Conservation (phyloP, 2,329 filamentous ascomycete genomes). For the Pseudocercospora musae region DNA sequence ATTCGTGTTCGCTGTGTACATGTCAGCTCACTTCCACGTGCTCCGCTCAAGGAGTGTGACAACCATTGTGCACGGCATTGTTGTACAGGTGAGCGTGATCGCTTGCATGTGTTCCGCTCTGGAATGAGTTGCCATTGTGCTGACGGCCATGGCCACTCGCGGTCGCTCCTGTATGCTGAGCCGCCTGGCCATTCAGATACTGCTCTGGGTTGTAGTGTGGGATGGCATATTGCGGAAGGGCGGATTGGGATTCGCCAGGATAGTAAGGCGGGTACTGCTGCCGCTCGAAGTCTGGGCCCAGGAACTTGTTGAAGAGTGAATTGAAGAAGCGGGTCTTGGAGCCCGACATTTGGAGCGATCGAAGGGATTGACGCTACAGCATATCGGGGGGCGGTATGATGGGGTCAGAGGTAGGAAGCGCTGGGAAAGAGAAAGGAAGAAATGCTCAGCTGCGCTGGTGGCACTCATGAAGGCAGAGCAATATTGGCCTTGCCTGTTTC, state of each 20-base stretch:
- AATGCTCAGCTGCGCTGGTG: not conserved
- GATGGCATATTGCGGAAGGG: not conserved
- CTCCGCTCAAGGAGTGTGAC: not conserved
- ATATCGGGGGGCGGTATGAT: not conserved
- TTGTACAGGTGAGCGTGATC: slow-evolving; percentile 3
- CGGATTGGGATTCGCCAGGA: not conserved
- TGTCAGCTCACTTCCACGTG: not conserved
- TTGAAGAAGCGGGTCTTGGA: slow-evolving; percentile 11
- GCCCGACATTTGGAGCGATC: slow-evolving; percentile 7
- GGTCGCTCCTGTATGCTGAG: slow-evolving; percentile 1
- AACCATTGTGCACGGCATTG: slow-evolving; percentile 4
- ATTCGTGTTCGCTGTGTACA: slow-evolving; percentile 7
- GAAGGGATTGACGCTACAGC: not conserved
- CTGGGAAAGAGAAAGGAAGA: not conserved
- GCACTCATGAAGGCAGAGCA: not conserved
- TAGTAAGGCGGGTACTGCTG: not conserved
- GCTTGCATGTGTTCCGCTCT: slow-evolving; percentile 6
- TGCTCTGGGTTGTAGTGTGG: not conserved
- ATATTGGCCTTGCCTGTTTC: not conserved
- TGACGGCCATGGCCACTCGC: slow-evolving; percentile 4
- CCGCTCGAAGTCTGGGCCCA: not conserved
- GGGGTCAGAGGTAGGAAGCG: not conserved
- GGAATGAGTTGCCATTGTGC: slow-evolving; percentile 4
- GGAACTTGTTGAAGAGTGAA: slow-evolving; percentile 4
- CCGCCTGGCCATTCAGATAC: not conserved